These are phyloP conservation scores for Carex kokanica DNA, from an alignment of 176 grass and related monocot genomes.

Conservation along the genomic window DNA sequence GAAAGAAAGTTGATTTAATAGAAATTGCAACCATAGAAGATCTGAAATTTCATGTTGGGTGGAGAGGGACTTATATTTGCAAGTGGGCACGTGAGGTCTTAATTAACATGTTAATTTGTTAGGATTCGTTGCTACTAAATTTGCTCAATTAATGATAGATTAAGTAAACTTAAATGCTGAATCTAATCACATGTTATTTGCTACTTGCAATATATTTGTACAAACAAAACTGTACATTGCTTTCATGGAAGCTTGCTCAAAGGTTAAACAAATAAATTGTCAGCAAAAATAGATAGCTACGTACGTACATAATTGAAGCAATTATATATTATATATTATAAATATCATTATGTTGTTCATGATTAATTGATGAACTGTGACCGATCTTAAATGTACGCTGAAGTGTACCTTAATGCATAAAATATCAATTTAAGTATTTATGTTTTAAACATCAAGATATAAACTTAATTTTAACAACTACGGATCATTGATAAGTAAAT, in stretches of 20 bases:
- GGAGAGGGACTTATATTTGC: conserved; percentile 9
- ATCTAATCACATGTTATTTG: conserved; percentile 25
- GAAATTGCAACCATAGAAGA: conserved; percentile 18
- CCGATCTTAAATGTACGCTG: background rate
- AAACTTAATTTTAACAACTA: background rate
- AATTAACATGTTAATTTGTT: conserved; percentile 28
- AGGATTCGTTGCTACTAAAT: conserved; percentile 26
- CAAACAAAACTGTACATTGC: background rate
- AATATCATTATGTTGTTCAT: background rate
- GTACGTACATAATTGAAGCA: background rate
- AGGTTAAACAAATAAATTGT: background rate
- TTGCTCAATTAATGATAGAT: conserved; percentile 24
- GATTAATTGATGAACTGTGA: background rate
- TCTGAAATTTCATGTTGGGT: conserved; percentile 11
- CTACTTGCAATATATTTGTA: conserved; percentile 25
- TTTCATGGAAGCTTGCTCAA: conserved; percentile 19
- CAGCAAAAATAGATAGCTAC: background rate
- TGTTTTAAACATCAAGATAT: background rate
- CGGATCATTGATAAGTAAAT: background rate
- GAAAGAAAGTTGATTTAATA: background rate
- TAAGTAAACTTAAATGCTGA: conserved; percentile 21
- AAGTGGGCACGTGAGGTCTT: conserved; percentile 21
- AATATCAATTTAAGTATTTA: background rate
- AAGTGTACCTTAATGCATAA: background rate
- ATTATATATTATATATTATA: background rate